Evolutionary conservation across 2,329 filamentous ascomycete genomes (phyloP), one percentile per base, ranked within the genome.

Genomic region (Coniochaeta sp.): DNA sequence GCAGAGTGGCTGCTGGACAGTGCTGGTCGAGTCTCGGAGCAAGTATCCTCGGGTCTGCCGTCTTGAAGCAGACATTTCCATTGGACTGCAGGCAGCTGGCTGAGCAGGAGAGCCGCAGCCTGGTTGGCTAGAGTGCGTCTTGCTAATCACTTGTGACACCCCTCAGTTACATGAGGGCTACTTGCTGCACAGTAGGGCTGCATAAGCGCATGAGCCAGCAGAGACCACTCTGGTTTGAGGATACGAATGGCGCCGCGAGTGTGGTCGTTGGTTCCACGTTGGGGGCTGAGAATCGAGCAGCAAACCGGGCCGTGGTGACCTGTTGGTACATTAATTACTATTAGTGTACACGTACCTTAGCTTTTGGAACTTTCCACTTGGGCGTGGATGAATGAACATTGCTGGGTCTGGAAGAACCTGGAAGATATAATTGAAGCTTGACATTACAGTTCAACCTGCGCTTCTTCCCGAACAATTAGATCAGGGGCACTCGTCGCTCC

Each of bases 71-170:
- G 47, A 2, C 47, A 28, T 28, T 14, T 14, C 47, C 47, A 52
- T 52, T 34, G 54, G 59, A 38, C 55, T 24, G 36, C 9, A 34
- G 16, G 59, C 19, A 28, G 36, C 22, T 33, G 54, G 33, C 56
- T 22, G 57, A 57, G 57, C 60, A 61, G 60, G 14, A 59, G 61
- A 58, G 58, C 40, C 54, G 52, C 34, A 1, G 17, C 24, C 38
- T 64, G 60, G 60, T 62, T 64, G 62, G 62, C 60, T 54, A 57
- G 54, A 44, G 44, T 58, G 43, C 59, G 61, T 7, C 22, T 28
- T 59, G 12, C 54, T 43, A 24, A 43, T 50, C 28, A 52, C 22
- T n/a, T 24, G 43, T 24, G 36, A n/a, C 33, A 36, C 38, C 22
- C 19, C 40, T 38, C 26, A 22, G 47, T 36, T 8, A 58, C 38